Base-by-base conservation (phyloP, 1,139 yeast species). In the Yamadazyma songkhlaensis region DNA sequence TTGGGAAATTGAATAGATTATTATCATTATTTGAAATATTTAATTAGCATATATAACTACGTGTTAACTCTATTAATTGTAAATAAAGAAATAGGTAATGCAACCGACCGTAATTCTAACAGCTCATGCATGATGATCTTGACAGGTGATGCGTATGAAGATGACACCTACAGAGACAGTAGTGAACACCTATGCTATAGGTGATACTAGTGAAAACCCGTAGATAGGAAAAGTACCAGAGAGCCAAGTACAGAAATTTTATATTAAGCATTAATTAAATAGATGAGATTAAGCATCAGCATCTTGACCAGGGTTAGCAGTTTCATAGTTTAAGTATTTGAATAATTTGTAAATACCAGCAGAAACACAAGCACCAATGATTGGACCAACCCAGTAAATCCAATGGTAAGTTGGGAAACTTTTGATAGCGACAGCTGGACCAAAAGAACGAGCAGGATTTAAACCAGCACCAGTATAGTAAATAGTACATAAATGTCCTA, bases 371-470 rank as follows among this genome's bases (percentile, higher is more conserved):
- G 92, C 66, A 47, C 95, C 96, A 44, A 84, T 55, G 40, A 81
- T 51, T 45, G 95, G 95, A 42, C 95, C 95, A 40, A 88, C 77
- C 94, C 95, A 86, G 73, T 88, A 88, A 48, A 88, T 86, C 95
- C 95, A 88, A 72, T 81, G 89, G 66, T 88, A 87, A 54, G 58
- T 62, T 30, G 95, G 95, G 81, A 88, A 88, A 26, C 76, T 68
- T 42, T 64, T 67, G 40, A 76, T 74, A 41, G 90, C 95, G 43
- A 86, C 72, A 59, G 82, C 76, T 39, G 96, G 95, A 55, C 96
- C 96, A 45, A 88, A 77, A 24, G 88, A 70, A 70, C 96, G 81
- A 35, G 96, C 96, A 39, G 96, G 96, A 74, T 87, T 87, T 57
- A 86, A 72, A 57, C 96, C 95, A 31, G 95, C 95, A 59, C 96